Evolutionary conservation across 306 rosid genomes (phyloP).

Genomic region (peach (Prunus persica)): Prunus_persica_NCBIv2 NC_034010.1:29493501-29494000

Average conservation of each 20-base stretch:
- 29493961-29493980: neutral
- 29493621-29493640: slow-evolving; percentile 96
- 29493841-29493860: slow-evolving; percentile 75
- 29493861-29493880: slow-evolving; percentile 75
- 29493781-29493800: slow-evolving; percentile 71
- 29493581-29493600: slow-evolving; percentile 67
- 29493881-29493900: neutral
- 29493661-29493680: neutral
- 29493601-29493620: slow-evolving; percentile 87
- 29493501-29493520: slow-evolving; percentile 90
- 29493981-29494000: neutral
- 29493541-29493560: slow-evolving; percentile 99
- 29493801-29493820: slow-evolving; percentile 89
- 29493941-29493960: neutral
- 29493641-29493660: slow-evolving; percentile 65
- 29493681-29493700: neutral
- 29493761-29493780: slow-evolving; percentile 89
- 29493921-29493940: neutral
- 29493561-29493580: slow-evolving; percentile 83
- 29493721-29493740: slow-evolving; percentile 30
- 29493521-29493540: slow-evolving; percentile 99
- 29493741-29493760: slow-evolving; percentile 92
- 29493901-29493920: neutral
- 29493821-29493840: slow-evolving; percentile 68
- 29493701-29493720: neutral